phyloP scores from a whole-genome alignment of 1,139 yeast genomes.

The Saccharomyces hybrid region DNA sequence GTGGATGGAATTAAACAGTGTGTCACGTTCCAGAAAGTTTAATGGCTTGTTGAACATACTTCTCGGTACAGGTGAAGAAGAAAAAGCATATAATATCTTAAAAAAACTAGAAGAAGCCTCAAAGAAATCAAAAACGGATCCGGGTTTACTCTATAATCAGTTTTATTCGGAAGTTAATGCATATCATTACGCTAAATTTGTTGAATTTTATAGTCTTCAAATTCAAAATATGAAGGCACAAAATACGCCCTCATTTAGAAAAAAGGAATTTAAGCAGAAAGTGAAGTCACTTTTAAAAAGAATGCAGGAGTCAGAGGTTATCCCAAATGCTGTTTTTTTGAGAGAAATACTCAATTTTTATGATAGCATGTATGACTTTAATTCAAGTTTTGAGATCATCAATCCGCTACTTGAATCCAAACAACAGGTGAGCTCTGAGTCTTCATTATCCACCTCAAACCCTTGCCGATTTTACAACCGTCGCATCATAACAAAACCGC shows the following conservation, averaged over 20 bases:
- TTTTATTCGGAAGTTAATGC: conserved; percentile 17
- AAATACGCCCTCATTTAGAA: background rate
- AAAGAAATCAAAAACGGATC: background rate
- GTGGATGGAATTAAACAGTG: conserved; percentile 1
- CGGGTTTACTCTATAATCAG: background rate
- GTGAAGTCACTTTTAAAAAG: conserved; percentile 10
- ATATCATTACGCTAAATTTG: conserved; percentile 25
- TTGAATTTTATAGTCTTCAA: conserved; percentile 17
- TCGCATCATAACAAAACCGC: conserved; percentile 14
- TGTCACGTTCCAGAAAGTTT: conserved; percentile 11
- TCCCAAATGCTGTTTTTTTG: conserved; percentile 16
- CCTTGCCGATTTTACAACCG: conserved; percentile 11
- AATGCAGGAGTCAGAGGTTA: conserved; percentile 11
- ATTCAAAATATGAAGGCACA: conserved; percentile 4
- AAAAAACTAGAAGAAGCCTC: conserved; percentile 13
- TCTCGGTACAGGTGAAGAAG: conserved; percentile 10
- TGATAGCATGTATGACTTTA: conserved; percentile 13
- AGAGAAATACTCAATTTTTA: conserved; percentile 19
- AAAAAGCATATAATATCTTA: conserved; percentile 16
- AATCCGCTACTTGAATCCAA: conserved; percentile 14
- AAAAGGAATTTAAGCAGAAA: conserved; percentile 1
- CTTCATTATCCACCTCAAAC: background rate
- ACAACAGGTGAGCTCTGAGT: background rate
- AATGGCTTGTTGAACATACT: conserved; percentile 5
- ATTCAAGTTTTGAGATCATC: conserved; percentile 18